phyloP scores from a whole-genome alignment of 768 basidiomycete genomes.

The Kwoniella dendrophila region DNA sequence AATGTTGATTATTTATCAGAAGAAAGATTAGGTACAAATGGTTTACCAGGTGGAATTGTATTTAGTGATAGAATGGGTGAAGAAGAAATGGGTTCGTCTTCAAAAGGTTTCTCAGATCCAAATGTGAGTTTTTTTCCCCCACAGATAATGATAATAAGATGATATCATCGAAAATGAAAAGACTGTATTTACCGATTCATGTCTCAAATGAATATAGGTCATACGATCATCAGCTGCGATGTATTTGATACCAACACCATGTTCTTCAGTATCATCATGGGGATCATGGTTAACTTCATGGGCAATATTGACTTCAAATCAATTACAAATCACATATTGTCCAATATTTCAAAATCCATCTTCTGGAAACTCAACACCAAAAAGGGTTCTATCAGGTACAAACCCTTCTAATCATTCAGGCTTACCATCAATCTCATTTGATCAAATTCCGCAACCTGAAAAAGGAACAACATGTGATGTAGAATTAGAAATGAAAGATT shows the following conservation, averaged over 20 bases:
- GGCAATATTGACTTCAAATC: conserved; percentile 30
- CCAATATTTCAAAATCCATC: conserved; percentile 32
- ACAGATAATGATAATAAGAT: conserved; percentile 10
- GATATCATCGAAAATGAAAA: too few species aligned
- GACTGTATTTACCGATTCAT: too few species aligned
- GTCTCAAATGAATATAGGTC: conserved; percentile 8
- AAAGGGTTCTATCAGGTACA: conserved; percentile 37
- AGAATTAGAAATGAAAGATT: conserved; percentile 48
- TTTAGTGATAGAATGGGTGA: conserved; percentile 50
- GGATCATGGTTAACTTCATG: conserved; percentile 49
- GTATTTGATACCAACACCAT: conserved; percentile 46
- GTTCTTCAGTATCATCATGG: conserved; percentile 43
- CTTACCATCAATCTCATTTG: conserved; percentile 32
- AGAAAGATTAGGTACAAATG: conserved; percentile 40
- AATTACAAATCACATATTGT: conserved; percentile 41
- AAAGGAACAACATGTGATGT: conserved; percentile 34
- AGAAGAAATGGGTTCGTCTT: conserved; percentile 36
- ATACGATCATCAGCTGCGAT: conserved; percentile 40
- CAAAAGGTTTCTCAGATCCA: conserved; percentile 5
- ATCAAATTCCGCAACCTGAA: conserved; percentile 33
- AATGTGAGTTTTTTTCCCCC: conserved; percentile 10
- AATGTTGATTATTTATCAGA: conserved; percentile 17
- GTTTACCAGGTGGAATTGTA: conserved; percentile 48
- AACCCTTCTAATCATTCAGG: conserved; percentile 7
- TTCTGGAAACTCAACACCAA: conserved; percentile 38